Evolutionary conservation across 768 basidiomycete species (phyloP).

Genomic region (Psilocybe tampanensis): DNA sequence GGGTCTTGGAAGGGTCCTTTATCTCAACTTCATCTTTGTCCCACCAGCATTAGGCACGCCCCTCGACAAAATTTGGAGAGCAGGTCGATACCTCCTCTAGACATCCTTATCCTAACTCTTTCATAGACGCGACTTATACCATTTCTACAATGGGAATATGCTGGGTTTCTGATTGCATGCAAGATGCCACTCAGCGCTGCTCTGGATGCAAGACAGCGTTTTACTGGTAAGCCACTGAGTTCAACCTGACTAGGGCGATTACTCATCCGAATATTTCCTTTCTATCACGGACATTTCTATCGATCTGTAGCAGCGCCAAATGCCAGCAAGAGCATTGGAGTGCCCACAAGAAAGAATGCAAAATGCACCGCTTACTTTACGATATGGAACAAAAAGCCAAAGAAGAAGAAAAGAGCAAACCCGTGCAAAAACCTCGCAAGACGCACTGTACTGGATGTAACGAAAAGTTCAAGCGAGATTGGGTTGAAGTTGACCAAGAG

Average conservation of each 20-base stretch:
- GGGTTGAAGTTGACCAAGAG: slow-evolving; percentile 23
- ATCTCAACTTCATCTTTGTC: too few relatives aligned
- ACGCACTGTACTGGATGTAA: slow-evolving; percentile 36
- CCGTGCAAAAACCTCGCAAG: slow-evolving; percentile 23
- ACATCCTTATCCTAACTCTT: too few relatives aligned
- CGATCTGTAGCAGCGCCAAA: slow-evolving; percentile 13
- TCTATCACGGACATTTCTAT: neutral
- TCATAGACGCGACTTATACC: too few relatives aligned
- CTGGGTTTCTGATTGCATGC: slow-evolving; percentile 19
- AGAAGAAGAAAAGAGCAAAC: slow-evolving; percentile 19
- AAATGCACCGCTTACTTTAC: slow-evolving; percentile 34
- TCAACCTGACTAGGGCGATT: too few relatives aligned
- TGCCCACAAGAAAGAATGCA: slow-evolving; percentile 35
- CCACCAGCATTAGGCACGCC: too few relatives aligned
- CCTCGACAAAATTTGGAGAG: too few relatives aligned
- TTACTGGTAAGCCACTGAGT: slow-evolving; percentile 21
- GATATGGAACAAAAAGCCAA: slow-evolving; percentile 27
- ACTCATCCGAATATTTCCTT: neutral
- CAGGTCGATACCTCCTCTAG: too few relatives aligned
- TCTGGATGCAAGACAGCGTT: slow-evolving; percentile 26
- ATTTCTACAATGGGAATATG: slow-evolving; percentile 21
- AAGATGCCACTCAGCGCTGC: slow-evolving; percentile 18
- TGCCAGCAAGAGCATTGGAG: slow-evolving; percentile 34
- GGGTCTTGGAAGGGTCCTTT: too few relatives aligned
- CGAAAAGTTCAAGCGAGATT: slow-evolving; percentile 23